A percentile compares a stretch with the other conserved stretches of the same genome.
These are phyloP conservation scores for Aegilops tauschii DNA, from an alignment of 176 grass and related monocot species.

Conservation along the genomic window DNA sequence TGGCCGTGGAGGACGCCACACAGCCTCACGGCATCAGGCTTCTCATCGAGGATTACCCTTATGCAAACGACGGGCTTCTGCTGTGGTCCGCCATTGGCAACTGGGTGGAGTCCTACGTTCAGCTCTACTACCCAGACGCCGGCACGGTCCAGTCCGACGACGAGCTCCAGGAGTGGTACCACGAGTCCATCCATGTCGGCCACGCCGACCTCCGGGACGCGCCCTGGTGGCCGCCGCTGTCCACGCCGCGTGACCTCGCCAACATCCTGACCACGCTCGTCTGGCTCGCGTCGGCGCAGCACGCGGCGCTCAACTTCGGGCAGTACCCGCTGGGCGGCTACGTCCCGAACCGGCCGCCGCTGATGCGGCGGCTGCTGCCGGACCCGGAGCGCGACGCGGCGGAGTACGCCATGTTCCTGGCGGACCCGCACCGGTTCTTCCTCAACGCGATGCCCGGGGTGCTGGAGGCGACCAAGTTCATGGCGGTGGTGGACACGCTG, in stretches of 20 bases:
- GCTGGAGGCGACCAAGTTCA: slow-evolving; percentile 96
- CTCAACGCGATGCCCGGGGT: slow-evolving; percentile 82
- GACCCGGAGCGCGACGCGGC: slow-evolving; percentile 65
- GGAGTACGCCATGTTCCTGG: slow-evolving; percentile 68
- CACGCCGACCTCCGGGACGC: slow-evolving; percentile 67
- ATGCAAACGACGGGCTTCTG: slow-evolving; percentile 88
- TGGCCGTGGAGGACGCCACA: slow-evolving; percentile 66
- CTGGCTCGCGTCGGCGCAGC: slow-evolving; percentile 96
- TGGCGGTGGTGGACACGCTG: slow-evolving; percentile 96
- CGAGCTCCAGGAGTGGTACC: slow-evolving; percentile 93
- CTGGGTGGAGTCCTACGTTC: slow-evolving; percentile 86
- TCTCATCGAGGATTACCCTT: slow-evolving; percentile 87
- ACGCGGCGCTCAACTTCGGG: slow-evolving; percentile 94
- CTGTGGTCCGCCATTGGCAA: slow-evolving; percentile 79
- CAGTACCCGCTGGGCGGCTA: slow-evolving; percentile 95
- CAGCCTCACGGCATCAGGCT: slow-evolving; percentile 79
- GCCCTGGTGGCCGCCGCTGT: slow-evolving; percentile 77
- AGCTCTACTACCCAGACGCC: slow-evolving; percentile 81
- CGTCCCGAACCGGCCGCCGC: slow-evolving; percentile 81
- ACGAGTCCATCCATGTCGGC: slow-evolving; percentile 72
- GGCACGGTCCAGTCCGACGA: slow-evolving; percentile 54
- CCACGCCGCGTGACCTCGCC: slow-evolving; percentile 65
- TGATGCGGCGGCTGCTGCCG: slow-evolving; percentile 91
- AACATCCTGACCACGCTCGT: slow-evolving; percentile 74
- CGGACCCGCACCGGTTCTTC: slow-evolving; percentile 93